phyloP scores from a whole-genome alignment of 768 basidiomycete species.

The Trametes maxima region DNA sequence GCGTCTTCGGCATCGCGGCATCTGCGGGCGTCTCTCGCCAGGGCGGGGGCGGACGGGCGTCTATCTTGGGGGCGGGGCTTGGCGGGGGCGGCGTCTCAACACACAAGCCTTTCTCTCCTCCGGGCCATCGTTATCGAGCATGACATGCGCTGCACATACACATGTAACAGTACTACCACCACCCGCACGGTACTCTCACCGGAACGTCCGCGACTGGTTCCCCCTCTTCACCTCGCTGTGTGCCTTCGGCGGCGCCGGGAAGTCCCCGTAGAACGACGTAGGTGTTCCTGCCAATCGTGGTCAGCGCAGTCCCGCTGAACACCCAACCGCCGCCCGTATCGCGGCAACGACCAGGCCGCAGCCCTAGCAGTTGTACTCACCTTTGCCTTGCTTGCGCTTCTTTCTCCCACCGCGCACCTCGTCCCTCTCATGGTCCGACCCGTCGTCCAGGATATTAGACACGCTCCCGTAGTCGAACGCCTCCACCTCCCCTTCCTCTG shows the following conservation, averaged over 20 bases:
- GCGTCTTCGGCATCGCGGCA: neutral
- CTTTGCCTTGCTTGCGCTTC: constrained; percentile 46
- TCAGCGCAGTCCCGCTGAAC: no score
- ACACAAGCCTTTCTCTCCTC: neutral
- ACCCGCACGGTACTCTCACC: constrained; percentile 7
- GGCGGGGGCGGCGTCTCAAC: no score
- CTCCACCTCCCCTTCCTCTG: constrained; percentile 21
- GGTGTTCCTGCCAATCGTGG: constrained; percentile 12
- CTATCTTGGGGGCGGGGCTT: no score
- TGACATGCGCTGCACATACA: neutral
- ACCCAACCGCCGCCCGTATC: neutral
- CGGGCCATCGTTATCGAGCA: neutral
- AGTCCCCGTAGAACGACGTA: constrained; percentile 30
- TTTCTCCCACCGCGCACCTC: constrained; percentile 42
- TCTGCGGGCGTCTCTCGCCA: neutral
- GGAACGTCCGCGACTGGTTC: constrained; percentile 39
- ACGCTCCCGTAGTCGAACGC: constrained; percentile 43
- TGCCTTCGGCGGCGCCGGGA: constrained; percentile 37
- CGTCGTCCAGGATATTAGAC: constrained; percentile 47
- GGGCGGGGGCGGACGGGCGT: no score
- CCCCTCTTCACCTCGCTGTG: constrained; percentile 37
- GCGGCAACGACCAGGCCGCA: neutral
- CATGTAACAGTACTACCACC: neutral
- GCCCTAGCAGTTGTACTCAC: constrained; percentile 3
- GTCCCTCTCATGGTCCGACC: constrained; percentile 31